These are phyloP conservation scores for Talaromyces sp. DNA, from an alignment of 2,329 filamentous ascomycete species.

Conservation along the genomic window DNA sequence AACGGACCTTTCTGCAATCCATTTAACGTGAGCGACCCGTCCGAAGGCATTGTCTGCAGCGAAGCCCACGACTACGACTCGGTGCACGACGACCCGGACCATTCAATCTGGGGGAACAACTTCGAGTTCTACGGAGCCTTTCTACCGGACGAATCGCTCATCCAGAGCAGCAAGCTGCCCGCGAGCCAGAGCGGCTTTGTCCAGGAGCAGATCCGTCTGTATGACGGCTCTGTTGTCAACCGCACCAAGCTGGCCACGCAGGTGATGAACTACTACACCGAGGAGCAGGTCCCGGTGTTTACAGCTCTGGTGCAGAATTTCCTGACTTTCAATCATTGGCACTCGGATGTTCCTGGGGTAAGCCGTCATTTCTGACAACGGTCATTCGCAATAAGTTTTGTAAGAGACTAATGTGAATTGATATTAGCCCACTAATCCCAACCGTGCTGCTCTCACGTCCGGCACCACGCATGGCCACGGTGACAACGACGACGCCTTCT, in stretches of 20 bases:
- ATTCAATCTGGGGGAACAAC: conserved; percentile 37
- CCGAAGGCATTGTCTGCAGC: conserved; percentile 28
- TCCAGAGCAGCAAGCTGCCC: conserved; percentile 1
- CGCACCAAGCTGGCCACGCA: conserved; percentile 32
- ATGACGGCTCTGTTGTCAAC: conserved; percentile 23
- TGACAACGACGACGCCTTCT: conserved; percentile 29
- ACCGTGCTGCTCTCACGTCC: conserved; percentile 32
- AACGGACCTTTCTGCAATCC: conserved; percentile 35
- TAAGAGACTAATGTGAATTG: not conserved
- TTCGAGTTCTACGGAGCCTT: conserved; percentile 38
- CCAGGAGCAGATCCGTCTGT: conserved; percentile 35
- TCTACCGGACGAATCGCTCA: conserved; percentile 20
- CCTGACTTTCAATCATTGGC: conserved; percentile 42
- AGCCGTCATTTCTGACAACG: not conserved
- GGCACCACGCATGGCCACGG: conserved; percentile 37
- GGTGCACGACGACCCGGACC: conserved; percentile 39
- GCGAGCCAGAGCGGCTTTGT: conserved; percentile 38
- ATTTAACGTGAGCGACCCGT: conserved; percentile 24
- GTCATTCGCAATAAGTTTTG: too few relatives aligned
- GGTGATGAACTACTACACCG: conserved; percentile 38
- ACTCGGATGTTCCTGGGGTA: conserved; percentile 27
- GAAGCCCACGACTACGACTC: conserved; percentile 8
- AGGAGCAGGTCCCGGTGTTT: conserved; percentile 37
- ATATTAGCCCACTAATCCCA: conserved; percentile 30
- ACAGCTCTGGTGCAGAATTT: conserved; percentile 38